phyloP scores from a whole-genome alignment of 1,284 basidiomycete species.

The Naganishia sp. region DNA sequence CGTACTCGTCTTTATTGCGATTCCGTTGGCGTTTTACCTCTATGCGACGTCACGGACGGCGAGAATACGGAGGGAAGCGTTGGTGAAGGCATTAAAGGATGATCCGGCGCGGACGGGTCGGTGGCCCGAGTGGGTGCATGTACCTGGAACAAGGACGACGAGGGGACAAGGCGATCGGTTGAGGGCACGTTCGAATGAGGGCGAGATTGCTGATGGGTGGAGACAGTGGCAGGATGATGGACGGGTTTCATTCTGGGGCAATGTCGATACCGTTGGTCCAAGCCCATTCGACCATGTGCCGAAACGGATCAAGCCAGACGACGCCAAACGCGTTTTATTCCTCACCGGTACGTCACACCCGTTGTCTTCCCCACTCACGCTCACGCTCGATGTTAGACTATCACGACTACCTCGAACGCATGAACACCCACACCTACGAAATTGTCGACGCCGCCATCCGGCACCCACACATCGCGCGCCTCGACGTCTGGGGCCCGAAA shows the following conservation, averaged over 20 bases:
- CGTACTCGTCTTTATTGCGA: conserved; percentile 8
- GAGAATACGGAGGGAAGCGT: conserved; percentile 1
- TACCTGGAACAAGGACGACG: not conserved
- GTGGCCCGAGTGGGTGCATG: conserved; percentile 17
- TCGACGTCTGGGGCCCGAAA: conserved; percentile 53
- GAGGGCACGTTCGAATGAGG: not conserved
- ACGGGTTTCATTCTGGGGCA: conserved; percentile 43
- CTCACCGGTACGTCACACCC: conserved; percentile 46
- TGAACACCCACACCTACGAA: conserved; percentile 54
- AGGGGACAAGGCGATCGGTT: not conserved
- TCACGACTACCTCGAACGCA: conserved; percentile 51
- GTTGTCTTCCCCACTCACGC: not conserved
- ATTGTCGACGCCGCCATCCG: conserved; percentile 53
- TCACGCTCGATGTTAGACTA: conserved; percentile 37
- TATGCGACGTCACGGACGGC: not conserved
- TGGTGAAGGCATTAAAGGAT: not conserved
- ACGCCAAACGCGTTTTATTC: conserved; percentile 45
- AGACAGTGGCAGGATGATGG: conserved; percentile 8
- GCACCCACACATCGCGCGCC: conserved; percentile 44
- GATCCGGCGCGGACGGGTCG: conserved; percentile 9
- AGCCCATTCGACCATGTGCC: conserved; percentile 50
- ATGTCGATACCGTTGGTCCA: conserved; percentile 43
- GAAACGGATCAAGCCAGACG: conserved; percentile 17
- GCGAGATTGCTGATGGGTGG: not conserved
- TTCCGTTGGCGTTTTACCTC: conserved; percentile 15